Conservation (phyloP, 208 protist genomes). For the Kentomonas sorsogonicus region DNA sequence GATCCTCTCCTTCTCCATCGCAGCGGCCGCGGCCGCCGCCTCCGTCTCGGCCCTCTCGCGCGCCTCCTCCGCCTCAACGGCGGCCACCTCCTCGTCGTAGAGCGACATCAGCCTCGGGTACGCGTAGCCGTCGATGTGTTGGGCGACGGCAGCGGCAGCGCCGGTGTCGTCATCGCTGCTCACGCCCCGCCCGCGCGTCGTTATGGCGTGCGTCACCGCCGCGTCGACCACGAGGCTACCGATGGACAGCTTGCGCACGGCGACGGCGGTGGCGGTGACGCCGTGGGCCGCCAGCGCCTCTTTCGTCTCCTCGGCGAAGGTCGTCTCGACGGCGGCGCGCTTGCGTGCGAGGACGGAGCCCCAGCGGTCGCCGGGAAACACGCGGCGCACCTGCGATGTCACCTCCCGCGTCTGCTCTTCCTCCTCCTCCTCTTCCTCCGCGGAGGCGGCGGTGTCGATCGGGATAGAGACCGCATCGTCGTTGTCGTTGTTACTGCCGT, state of each 20-base stretch:
- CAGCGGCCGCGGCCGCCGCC: constrained; percentile 6
- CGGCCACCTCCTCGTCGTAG: constrained; percentile 34
- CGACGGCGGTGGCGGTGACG: constrained; percentile 43
- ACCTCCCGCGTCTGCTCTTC: too few species aligned
- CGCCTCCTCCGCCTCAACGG: constrained; percentile 10
- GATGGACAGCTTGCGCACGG: constrained; percentile 33
- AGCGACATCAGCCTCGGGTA: constrained; percentile 44
- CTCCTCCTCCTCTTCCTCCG: too few species aligned
- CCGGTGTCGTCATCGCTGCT: constrained; percentile 34
- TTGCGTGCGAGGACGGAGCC: constrained; percentile 51
- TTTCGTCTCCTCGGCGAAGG: constrained; percentile 64
- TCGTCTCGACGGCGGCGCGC: constrained; percentile 46
- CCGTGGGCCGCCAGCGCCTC: constrained; percentile 21
- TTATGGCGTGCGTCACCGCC: constrained; percentile 45
- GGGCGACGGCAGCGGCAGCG: constrained; percentile 28
- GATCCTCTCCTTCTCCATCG: background rate
- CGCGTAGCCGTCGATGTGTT: constrained; percentile 24
- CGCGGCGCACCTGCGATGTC: constrained; percentile 23
- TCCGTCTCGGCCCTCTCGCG: background rate
- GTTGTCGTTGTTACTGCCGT: too few species aligned
- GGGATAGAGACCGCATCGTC: background rate
- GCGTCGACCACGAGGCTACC: constrained; percentile 53
- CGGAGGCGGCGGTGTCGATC: background rate
- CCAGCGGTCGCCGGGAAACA: constrained; percentile 65
- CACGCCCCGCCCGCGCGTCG: too few species aligned